Percentiles rank a stretch among this genome's conserved stretches.
Conservation (phyloP, 1,139 yeast genomes). For the Spathaspora sp. region DNA sequence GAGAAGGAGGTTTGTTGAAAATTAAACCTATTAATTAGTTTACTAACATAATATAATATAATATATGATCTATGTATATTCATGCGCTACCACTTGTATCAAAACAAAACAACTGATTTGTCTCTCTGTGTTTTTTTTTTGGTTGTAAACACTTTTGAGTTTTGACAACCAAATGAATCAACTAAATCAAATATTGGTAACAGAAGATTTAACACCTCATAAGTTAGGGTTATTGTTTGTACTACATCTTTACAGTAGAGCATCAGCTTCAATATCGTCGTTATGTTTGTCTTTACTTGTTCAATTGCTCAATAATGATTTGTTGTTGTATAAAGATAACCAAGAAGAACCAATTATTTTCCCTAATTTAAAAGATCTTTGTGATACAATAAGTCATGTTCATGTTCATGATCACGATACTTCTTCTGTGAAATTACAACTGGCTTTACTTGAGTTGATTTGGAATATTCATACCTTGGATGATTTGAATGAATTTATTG, state of each 20-base stretch:
- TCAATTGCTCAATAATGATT: slow-evolving; percentile 26
- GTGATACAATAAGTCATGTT: slow-evolving; percentile 13
- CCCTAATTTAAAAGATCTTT: slow-evolving; percentile 30
- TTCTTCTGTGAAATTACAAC: slow-evolving; percentile 2
- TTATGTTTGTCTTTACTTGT: slow-evolving; percentile 14
- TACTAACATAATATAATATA: not conserved
- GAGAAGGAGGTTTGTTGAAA: not conserved
- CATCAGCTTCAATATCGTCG: not conserved
- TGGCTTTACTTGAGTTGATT: slow-evolving; percentile 15
- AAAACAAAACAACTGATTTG: no score
- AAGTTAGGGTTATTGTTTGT: slow-evolving; percentile 25
- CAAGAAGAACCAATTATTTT: slow-evolving; percentile 23
- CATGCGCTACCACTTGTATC: not conserved
- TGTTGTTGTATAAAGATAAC: slow-evolving; percentile 17
- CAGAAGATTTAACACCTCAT: slow-evolving; percentile 19
- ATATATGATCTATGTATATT: no score
- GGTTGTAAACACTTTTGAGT: not conserved
- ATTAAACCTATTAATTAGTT: not conserved
- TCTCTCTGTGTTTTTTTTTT: not conserved
- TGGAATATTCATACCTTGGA: slow-evolving; percentile 41
- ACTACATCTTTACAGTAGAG: slow-evolving; percentile 11
- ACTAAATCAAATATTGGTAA: slow-evolving; percentile 7
- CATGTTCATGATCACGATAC: not conserved
- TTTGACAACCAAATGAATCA: slow-evolving; percentile 6
- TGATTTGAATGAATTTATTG: slow-evolving; percentile 24